Evolutionary conservation across 805 yeast genomes (phyloP).

Genomic region (Starmera dryadoides): DNA sequence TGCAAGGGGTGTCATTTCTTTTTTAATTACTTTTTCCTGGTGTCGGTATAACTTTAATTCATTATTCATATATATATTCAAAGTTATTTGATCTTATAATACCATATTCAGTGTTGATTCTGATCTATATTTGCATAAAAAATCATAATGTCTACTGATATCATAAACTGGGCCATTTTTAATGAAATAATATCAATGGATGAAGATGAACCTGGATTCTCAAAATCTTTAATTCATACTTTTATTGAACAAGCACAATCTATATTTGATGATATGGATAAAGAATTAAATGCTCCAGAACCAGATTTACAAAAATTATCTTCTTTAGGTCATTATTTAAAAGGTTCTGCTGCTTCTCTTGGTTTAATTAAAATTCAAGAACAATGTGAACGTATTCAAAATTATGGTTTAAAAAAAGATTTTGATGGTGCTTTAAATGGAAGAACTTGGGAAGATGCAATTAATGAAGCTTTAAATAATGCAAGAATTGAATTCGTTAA

Average conservation of each 20-base stretch:
- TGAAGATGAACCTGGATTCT: slow-evolving; percentile 92
- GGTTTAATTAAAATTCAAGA: slow-evolving; percentile 78
- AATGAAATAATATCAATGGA: slow-evolving; percentile 90
- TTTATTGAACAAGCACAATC: slow-evolving; percentile 85
- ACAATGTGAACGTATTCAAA: slow-evolving; percentile 91
- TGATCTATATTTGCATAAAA: too few relatives aligned
- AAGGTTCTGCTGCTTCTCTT: slow-evolving; percentile 92
- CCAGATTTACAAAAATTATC: slow-evolving; percentile 49
- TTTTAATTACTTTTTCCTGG: too few relatives aligned
- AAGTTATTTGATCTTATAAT: too few relatives aligned
- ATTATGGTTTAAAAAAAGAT: slow-evolving; percentile 53
- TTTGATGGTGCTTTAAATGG: slow-evolving; percentile 20
- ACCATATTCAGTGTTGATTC: too few relatives aligned
- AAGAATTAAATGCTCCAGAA: slow-evolving; percentile 27
- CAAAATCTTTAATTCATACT: slow-evolving; percentile 67
- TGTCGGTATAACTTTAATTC: too few relatives aligned
- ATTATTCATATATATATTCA: too few relatives aligned
- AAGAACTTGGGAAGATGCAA: slow-evolving; percentile 26
- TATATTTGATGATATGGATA: slow-evolving; percentile 68
- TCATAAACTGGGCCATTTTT: slow-evolving; percentile 84
- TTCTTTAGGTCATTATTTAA: slow-evolving; percentile 82
- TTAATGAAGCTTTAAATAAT: slow-evolving; percentile 44
- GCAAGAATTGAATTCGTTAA: slow-evolving; percentile 44
- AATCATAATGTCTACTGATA: slow-evolving; percentile 35
- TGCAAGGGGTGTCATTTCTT: too few relatives aligned